phyloP scores from a whole-genome alignment of 2,329 filamentous ascomycete genomes.

The Tolypocladium paradoxum region DNA sequence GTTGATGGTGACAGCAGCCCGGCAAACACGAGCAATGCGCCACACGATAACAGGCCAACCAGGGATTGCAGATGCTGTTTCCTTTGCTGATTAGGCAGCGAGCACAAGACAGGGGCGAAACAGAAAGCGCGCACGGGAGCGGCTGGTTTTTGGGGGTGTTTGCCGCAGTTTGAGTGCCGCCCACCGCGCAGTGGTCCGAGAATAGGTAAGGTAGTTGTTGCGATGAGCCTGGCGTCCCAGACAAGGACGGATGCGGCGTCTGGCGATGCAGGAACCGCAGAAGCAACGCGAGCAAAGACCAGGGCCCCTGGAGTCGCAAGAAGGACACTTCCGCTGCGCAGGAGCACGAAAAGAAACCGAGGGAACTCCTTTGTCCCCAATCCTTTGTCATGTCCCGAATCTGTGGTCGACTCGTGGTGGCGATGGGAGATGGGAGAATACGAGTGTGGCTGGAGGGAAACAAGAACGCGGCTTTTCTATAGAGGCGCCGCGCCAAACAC shows the following conservation, averaged over 20 bases:
- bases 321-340: neutral
- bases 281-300: neutral
- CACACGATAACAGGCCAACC: neutral
- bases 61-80: neutral
- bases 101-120: neutral
- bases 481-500: neutral
- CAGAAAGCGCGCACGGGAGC: neutral
- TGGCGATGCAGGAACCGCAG: neutral
- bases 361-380: neutral
- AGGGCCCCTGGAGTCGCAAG: neutral
- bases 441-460: neutral
- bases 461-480: neutral
- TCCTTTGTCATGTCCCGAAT: neutral
- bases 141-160: neutral
- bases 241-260: neutral
- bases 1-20: neutral
- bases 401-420: no score
- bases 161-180: neutral
- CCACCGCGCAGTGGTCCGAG: neutral
- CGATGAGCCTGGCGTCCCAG: neutral
- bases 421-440: neutral
- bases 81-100: neutral
- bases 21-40: neutral
- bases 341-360: neutral
- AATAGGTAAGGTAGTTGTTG: neutral